These are phyloP conservation scores for Amylostereum chailletii DNA, from an alignment of 1,284 basidiomycete species.

Conservation along the genomic window DNA sequence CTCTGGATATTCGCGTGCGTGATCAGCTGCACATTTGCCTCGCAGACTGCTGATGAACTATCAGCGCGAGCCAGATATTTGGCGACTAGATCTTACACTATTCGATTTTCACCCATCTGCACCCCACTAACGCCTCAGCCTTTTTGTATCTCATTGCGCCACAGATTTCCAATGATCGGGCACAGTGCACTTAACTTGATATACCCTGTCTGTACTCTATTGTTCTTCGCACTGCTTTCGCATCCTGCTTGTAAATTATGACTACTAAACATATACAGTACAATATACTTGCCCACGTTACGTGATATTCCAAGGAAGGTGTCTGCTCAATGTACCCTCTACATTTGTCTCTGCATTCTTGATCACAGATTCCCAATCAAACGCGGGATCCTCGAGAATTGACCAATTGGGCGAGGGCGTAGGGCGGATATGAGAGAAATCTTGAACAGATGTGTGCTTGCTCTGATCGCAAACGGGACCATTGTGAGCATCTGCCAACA, in stretches of 20 bases:
- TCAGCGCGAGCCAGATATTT: neutral
- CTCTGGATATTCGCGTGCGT: conserved; percentile 51
- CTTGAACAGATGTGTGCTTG: conserved; percentile 46
- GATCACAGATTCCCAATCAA: neutral
- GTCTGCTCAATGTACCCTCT: too few species aligned
- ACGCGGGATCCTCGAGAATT: conserved; percentile 15
- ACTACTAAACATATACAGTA: too few species aligned
- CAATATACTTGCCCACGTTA: too few species aligned
- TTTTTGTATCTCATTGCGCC: too few species aligned
- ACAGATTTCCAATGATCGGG: too few species aligned
- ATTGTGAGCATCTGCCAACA: neutral
- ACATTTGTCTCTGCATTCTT: too few species aligned
- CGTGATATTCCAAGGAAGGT: too few species aligned
- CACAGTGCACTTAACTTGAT: too few species aligned
- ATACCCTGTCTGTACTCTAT: too few species aligned
- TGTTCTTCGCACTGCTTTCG: too few species aligned
- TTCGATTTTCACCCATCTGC: neutral
- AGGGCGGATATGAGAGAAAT: conserved; percentile 73
- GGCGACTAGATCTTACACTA: neutral
- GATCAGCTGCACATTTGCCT: neutral
- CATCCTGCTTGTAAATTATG: too few species aligned
- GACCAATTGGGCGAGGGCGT: conserved; percentile 74
- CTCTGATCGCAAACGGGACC: conserved; percentile 12
- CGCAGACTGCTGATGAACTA: neutral
- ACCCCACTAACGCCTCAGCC: too few species aligned